Percentiles rank a stretch among this genome's conserved stretches.
phyloP scores from a whole-genome alignment of 805 yeast species.

The Monosporozyma aquatica region DNA sequence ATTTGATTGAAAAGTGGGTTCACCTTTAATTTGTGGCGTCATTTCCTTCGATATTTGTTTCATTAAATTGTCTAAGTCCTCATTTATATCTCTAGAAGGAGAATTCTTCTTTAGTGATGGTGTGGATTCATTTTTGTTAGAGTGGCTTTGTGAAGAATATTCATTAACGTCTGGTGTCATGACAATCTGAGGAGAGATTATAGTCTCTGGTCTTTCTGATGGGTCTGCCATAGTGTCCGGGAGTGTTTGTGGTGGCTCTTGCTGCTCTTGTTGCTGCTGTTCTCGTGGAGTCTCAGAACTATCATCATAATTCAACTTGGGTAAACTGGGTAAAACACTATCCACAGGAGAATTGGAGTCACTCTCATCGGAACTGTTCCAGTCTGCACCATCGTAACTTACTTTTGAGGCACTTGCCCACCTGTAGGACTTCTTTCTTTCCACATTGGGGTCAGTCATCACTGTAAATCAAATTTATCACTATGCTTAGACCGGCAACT shows the following conservation, averaged over 20 bases:
- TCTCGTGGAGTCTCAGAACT: too few species aligned
- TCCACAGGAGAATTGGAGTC: conserved; percentile 1
- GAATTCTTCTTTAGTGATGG: not conserved
- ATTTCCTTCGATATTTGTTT: conserved; percentile 27
- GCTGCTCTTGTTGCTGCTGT: not conserved
- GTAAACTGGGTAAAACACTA: conserved; percentile 20
- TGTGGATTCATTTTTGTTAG: not conserved
- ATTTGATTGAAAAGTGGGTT: not conserved
- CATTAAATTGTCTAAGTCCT: conserved; percentile 26
- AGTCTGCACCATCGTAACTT: conserved; percentile 35
- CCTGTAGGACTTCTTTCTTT: conserved; percentile 33
- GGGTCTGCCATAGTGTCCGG: not conserved
- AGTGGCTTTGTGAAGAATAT: not conserved
- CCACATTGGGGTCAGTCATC: conserved; percentile 24
- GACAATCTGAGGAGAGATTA: not conserved
- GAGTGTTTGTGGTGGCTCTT: not conserved
- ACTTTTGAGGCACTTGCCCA: conserved; percentile 36
- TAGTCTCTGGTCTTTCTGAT: not conserved
- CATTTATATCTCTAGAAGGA: conserved; percentile 16
- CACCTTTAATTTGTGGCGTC: conserved; percentile 15
- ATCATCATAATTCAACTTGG: conserved; percentile 18
- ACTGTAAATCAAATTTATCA: not conserved
- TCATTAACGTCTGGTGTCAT: not conserved
- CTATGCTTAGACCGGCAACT: too few species aligned
- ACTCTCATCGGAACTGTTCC: conserved; percentile 29